Percentiles rank a stretch among this genome's conserved stretches.
Conservation (phyloP, 495 filamentous ascomycete species). For the Daldinia caldariorum region DNA sequence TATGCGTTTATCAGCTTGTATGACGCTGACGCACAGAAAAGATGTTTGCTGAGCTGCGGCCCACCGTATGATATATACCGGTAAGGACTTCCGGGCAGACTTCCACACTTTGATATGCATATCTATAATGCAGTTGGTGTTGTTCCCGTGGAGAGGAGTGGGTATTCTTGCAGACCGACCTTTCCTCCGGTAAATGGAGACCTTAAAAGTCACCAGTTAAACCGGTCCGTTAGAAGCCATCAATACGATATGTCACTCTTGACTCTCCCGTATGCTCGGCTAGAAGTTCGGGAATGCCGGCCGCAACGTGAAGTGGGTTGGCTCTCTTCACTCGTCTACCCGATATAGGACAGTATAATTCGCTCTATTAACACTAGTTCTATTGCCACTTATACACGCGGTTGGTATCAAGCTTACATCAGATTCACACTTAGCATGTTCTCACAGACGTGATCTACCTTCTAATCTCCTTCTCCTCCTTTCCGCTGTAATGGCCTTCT, state of each 20-base stretch:
- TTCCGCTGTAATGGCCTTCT: slow-evolving; percentile 50
- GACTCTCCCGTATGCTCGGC: background rate
- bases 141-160: slow-evolving; percentile 11
- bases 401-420: slow-evolving; percentile 13
- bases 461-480: slow-evolving; percentile 55
- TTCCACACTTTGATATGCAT: background rate
- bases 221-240: background rate
- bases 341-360: slow-evolving; percentile 5
- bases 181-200: background rate
- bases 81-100: background rate
- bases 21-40: slow-evolving; percentile 7
- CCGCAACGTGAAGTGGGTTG: background rate
- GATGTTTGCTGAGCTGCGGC: slow-evolving; percentile 1
- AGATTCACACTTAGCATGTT: slow-evolving; percentile 12
- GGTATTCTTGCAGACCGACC: background rate
- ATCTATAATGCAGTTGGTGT: slow-evolving; percentile 10
- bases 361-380: background rate
- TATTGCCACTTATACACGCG: background rate
- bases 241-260: slow-evolving; percentile 13
- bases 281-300: background rate
- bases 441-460: slow-evolving; percentile 59
- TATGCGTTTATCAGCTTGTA: background rate
- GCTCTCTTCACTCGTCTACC: background rate
- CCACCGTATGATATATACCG: background rate
- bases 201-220: background rate